These are phyloP conservation scores for Ophiostoma pallidulum DNA, from an alignment of 2,329 filamentous ascomycete species.

Conservation along the genomic window DNA sequence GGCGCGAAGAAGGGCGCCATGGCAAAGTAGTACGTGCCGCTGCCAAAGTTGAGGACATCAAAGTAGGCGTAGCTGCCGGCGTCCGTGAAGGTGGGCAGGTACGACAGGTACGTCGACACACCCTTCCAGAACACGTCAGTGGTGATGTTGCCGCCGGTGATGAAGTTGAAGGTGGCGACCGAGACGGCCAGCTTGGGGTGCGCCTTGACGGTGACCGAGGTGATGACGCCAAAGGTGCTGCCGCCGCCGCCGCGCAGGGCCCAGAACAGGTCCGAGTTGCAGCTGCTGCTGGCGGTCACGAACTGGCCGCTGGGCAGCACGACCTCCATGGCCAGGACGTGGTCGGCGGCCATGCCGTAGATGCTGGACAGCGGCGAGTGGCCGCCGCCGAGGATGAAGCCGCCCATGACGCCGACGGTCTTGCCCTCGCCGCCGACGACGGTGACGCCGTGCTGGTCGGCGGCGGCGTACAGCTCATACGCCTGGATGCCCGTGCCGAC, in stretches of 20 bases:
- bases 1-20: conserved; percentile 22
- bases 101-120: conserved; percentile 22
- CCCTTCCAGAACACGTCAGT: conserved; percentile 30
- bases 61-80: conserved; percentile 26
- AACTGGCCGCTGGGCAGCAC: conserved; percentile 37
- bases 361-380: conserved; percentile 42
- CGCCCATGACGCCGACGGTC: conserved; percentile 43
- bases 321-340: conserved; percentile 38
- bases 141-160: conserved; percentile 26
- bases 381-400: conserved; percentile 41
- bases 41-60: conserved; percentile 16
- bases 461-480: conserved; percentile 42
- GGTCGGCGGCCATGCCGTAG: conserved; percentile 41
- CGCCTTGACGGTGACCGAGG: conserved; percentile 18
- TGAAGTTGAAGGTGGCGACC: conserved; percentile 19
- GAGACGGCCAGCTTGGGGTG: conserved; percentile 17
- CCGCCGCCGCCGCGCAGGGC: conserved; percentile 40
- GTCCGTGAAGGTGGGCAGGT: conserved; percentile 22
- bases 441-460: conserved; percentile 34
- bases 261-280: conserved; percentile 48
- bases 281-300: conserved; percentile 31
- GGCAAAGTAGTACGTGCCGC: conserved; percentile 18
- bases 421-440: conserved; percentile 38
- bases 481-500: conserved; percentile 42
- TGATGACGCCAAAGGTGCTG: conserved; percentile 30